Evolutionary conservation across 2,329 filamentous ascomycete genomes (phyloP).

Genomic region (Dothideomycetes sp.): DNA sequence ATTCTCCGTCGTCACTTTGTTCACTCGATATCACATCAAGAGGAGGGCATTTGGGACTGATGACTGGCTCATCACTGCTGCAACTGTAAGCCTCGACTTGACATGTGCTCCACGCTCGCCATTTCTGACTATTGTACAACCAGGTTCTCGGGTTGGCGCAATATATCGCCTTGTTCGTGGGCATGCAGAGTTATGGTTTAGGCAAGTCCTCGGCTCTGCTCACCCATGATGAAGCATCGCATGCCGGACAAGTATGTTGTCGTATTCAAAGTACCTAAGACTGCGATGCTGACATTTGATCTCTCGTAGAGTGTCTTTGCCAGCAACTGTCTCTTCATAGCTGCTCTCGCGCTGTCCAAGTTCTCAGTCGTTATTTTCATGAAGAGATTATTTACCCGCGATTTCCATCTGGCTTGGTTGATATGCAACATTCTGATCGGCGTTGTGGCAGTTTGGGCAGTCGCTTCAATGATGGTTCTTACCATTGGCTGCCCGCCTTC

Average conservation of each 20-base stretch:
- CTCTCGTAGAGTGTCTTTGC: constrained; percentile 13
- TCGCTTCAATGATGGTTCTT: constrained; percentile 14
- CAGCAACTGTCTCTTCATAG: constrained; percentile 17
- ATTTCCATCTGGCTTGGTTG: constrained; percentile 13
- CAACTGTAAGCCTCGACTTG: constrained; percentile 9
- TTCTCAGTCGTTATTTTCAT: constrained; percentile 20
- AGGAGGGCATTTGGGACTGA: constrained; percentile 16
- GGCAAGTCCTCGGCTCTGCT: no score
- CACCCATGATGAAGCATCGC: no score
- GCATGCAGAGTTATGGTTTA: constrained; percentile 7
- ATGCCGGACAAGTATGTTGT: no score
- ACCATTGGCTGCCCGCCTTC: constrained; percentile 2
- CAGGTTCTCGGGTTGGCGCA: constrained; percentile 13
- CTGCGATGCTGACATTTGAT: neutral
- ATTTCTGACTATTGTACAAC: constrained; percentile 1
- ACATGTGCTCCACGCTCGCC: no score
- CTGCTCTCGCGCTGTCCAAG: constrained; percentile 17
- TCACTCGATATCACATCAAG: constrained; percentile 16
- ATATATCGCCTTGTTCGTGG: constrained; percentile 14
- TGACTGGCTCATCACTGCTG: constrained; percentile 17
- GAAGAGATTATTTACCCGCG: constrained; percentile 19
- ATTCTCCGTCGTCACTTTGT: constrained; percentile 16
- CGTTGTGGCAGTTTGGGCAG: constrained; percentile 15
- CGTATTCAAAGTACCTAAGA: no score
- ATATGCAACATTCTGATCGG: constrained; percentile 10